Evolutionary conservation across 2,329 filamentous ascomycete species (phyloP).

Genomic region (Botryotinia narcissicola): DNA sequence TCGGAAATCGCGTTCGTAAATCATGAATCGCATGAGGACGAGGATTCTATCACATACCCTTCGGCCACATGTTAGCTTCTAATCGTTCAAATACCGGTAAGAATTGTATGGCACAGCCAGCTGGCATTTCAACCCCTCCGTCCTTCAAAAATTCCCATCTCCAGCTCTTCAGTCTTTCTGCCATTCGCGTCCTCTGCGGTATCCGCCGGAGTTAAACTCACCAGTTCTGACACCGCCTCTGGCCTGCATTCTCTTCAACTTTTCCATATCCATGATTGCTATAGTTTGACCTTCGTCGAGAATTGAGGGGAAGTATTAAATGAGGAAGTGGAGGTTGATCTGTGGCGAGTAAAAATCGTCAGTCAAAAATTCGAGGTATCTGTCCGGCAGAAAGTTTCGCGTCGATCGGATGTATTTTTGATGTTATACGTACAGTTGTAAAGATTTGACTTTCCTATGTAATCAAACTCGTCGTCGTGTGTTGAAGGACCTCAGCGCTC

Average conservation of each 20-base stretch:
- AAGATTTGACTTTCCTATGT: conserved; percentile 23
- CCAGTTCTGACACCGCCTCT: conserved; percentile 42
- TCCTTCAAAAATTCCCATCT: neutral
- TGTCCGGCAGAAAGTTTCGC: too few species aligned
- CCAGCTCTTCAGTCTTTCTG: neutral
- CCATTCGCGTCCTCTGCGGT: neutral
- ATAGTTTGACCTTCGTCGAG: conserved; percentile 34
- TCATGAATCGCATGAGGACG: neutral
- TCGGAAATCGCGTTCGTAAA: conserved; percentile 1
- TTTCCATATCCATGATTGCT: conserved; percentile 62
- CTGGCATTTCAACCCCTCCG: neutral
- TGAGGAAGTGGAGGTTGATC: conserved; percentile 21
- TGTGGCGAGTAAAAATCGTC: conserved; percentile 16
- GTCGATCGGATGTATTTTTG: neutral
- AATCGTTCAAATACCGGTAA: neutral
- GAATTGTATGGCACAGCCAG: neutral
- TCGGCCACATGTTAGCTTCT: conserved; percentile 14
- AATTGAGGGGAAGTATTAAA: conserved; percentile 25
- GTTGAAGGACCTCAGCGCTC: conserved; percentile 24
- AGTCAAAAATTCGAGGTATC: neutral
- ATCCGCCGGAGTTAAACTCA: conserved; percentile 6
- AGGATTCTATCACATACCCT: conserved; percentile 18
- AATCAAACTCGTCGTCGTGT: conserved; percentile 25
- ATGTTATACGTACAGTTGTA: conserved; percentile 24
- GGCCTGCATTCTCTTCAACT: conserved; percentile 64